Evolutionary conservation across 371 early-diverging fungal genomes (phyloP), one percentile per base, ranked within the genome.

Genomic region (Chytridium lagenaria): DNA sequence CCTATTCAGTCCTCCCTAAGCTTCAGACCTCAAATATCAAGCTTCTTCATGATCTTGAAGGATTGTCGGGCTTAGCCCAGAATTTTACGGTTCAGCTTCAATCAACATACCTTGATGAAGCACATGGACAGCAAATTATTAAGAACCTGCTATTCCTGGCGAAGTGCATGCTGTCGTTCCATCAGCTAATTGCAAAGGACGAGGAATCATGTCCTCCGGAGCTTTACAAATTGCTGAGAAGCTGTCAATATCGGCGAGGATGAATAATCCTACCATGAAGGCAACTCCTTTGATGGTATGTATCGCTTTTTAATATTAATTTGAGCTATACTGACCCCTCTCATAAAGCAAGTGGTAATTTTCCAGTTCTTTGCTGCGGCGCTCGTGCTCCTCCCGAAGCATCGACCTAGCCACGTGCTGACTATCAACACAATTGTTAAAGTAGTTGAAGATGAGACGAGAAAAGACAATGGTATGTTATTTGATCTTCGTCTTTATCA

Each of bases 71-170:
- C 12, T 23, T 72, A 19, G 50, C 72, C 0, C 78, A 84, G 30
- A 82, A 85, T 26, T 84, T 93, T 65, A 80, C 88, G 31, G 86
- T 88, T 50, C 97, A 96, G 75, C 81, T 97, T 31, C 73, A 77
- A 36, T 80, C 82, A 55, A 78, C 83, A 22, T 80, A 86, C 72
- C 66, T 96, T 39, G 84, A 92, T 28, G 86, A 89, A 50, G 96
- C 95, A 22, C 87, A 93, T 50, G 95, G 93, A 1, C 92, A 87
- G 70, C 97, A 97, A 80, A 80, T 92, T 51, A 93, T 96, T 26
- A 96, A 97, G 88, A 98, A 98, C 78, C 72, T 98, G 77, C 91
- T 93, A 80, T 98, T 95, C 80, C 81, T 97, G 49, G 93, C 91
- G 69, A 93, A 92, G 76, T 89, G 91, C 74, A 87, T 96, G 73